Conservation (phyloP, 495 filamentous ascomycete genomes). For the Aspergillus taichungensis region DNA sequence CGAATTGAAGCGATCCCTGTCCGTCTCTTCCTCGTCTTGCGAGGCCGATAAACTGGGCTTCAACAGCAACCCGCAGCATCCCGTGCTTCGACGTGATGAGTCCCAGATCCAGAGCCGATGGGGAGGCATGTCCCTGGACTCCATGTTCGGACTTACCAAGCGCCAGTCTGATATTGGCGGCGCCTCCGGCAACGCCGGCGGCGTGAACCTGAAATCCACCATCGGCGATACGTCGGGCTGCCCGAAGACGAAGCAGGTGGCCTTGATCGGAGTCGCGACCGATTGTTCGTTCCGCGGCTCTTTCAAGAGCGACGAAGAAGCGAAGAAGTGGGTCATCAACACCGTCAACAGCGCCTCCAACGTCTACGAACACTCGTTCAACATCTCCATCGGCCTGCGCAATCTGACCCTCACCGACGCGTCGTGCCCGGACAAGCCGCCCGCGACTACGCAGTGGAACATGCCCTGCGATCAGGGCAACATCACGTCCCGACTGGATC, state of each 20-base stretch:
- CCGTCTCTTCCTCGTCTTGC: slow-evolving; percentile 38
- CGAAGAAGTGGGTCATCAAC: slow-evolving; percentile 64
- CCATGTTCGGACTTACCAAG: slow-evolving; percentile 46
- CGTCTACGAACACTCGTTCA: slow-evolving; percentile 84
- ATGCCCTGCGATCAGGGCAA: slow-evolving; percentile 51
- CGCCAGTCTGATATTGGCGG: slow-evolving; percentile 48
- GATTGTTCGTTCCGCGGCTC: slow-evolving; percentile 77
- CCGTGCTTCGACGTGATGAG: slow-evolving; percentile 44
- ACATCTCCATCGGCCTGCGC: slow-evolving; percentile 81
- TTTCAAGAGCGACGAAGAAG: slow-evolving; percentile 54
- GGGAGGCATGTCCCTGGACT: slow-evolving; percentile 45
- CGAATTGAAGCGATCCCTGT: slow-evolving; percentile 45
- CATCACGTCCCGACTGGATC: slow-evolving; percentile 74
- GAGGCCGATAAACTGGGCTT: slow-evolving; percentile 58
- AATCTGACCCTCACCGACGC: slow-evolving; percentile 69
- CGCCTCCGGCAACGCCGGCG: slow-evolving; percentile 61
- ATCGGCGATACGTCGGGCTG: slow-evolving; percentile 80
- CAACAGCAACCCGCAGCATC: slow-evolving; percentile 58
- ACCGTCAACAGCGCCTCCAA: slow-evolving; percentile 80
- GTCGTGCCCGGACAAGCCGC: slow-evolving; percentile 57
- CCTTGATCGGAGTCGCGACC: slow-evolving; percentile 83
- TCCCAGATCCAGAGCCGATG: slow-evolving; percentile 36
- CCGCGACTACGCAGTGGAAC: slow-evolving; percentile 71
- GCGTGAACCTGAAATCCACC: slow-evolving; percentile 70
- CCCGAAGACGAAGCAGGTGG: slow-evolving; percentile 79